These are phyloP conservation scores for Eucalyptus grandis DNA, from an alignment of 345 rosid species.

Conservation along the genomic window DNA sequence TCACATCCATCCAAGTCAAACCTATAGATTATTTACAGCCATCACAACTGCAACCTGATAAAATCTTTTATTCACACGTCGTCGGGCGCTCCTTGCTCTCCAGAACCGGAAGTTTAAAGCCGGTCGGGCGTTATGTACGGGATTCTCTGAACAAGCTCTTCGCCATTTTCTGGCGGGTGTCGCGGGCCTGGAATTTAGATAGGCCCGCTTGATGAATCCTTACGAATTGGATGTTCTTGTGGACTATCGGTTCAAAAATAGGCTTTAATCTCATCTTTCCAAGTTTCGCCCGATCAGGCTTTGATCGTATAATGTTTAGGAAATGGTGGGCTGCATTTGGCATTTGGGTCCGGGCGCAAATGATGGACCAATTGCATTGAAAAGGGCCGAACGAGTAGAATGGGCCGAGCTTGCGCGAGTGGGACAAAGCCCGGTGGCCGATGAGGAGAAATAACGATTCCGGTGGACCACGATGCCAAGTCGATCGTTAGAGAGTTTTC, in stretches of 20 bases:
- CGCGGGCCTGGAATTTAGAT: not conserved
- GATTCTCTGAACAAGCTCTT: not conserved
- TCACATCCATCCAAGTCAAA: not conserved
- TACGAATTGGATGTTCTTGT: not conserved
- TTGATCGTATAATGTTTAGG: not conserved
- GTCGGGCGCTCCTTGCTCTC: not conserved
- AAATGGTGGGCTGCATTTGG: not conserved
- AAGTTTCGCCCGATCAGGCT: not conserved
- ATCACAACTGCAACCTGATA: not conserved
- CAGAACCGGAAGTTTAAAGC: not conserved
- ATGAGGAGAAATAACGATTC: not conserved
- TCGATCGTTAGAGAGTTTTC: not conserved
- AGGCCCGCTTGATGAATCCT: not conserved
- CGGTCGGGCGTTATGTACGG: not conserved
- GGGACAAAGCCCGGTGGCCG: not conserved
- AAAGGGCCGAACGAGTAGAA: not conserved
- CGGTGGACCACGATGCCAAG: not conserved
- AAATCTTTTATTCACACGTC: not conserved
- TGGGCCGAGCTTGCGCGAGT: not conserved
- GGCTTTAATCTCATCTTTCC: not conserved
- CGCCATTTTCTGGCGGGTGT: not conserved
- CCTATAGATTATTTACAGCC: not conserved
- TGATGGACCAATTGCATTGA: not conserved
- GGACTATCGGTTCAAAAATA: not conserved
- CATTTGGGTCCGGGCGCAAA: not conserved